Conservation (phyloP, 306 rosid species). For the Sphenostylis stenocarpa region DNA sequence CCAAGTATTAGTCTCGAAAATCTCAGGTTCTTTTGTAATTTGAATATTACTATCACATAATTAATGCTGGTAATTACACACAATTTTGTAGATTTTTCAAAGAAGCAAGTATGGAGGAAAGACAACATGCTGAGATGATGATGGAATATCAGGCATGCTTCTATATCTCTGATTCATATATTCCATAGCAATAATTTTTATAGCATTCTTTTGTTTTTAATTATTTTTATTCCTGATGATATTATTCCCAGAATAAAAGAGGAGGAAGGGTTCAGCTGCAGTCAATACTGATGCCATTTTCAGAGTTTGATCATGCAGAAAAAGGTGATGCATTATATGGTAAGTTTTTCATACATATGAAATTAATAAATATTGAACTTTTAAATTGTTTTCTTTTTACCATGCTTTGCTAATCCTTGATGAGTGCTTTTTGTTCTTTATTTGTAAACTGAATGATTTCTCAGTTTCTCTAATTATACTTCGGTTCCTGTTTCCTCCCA, state of each 20-base stretch:
- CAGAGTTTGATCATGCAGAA: constrained; percentile 44
- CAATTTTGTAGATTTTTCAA: constrained; percentile 39
- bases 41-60: not conserved
- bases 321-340: constrained; percentile 53
- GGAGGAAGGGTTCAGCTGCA: constrained; percentile 48
- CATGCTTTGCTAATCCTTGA: not conserved
- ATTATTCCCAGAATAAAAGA: constrained; percentile 39
- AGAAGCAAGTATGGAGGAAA: constrained; percentile 44
- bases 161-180: not conserved
- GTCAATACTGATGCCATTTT: constrained; percentile 35
- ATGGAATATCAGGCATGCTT: constrained; percentile 46
- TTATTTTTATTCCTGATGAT: not conserved
- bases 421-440: not conserved
- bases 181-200: not conserved
- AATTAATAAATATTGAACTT: not conserved
- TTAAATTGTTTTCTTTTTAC: not conserved
- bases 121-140: constrained; percentile 43
- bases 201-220: not conserved
- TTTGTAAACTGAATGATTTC: not conserved
- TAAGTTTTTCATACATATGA: not conserved
- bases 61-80: not conserved
- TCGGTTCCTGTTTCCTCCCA: not conserved
- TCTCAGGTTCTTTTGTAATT: not conserved
- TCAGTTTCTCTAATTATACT: not conserved
- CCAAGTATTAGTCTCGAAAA: constrained; percentile 35